A percentile compares a stretch with the other conserved stretches of the same genome.
Conservation (phyloP, 768 basidiomycete species). For the Panellus pusillus region DNA sequence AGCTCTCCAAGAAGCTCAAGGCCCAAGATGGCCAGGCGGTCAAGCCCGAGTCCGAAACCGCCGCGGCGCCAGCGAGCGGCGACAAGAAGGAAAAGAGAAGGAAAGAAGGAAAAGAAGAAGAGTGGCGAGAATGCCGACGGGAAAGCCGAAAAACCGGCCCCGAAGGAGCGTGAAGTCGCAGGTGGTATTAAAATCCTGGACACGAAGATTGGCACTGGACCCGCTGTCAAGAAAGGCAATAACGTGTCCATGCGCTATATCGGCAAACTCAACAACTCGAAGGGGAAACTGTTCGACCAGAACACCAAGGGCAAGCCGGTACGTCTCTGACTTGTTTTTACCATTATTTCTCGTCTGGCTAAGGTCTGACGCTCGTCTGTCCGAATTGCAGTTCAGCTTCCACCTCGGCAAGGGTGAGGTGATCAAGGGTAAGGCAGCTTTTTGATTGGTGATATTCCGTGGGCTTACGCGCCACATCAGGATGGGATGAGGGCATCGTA, state of each 20-base stretch:
- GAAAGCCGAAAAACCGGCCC: constrained; percentile 36
- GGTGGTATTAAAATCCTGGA: constrained; percentile 81
- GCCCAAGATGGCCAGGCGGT: constrained; percentile 21
- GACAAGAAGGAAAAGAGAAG: constrained; percentile 51
- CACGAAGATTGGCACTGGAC: constrained; percentile 77
- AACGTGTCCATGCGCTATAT: constrained; percentile 88
- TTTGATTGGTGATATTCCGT: background rate
- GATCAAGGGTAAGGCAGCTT: constrained; percentile 66
- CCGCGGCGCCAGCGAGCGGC: constrained; percentile 8
- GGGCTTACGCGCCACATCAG: constrained; percentile 32
- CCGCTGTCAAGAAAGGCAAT: constrained; percentile 83
- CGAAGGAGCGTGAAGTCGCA: constrained; percentile 48
- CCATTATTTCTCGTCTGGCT: background rate
- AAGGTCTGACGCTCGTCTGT: background rate
- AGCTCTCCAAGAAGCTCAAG: constrained; percentile 22
- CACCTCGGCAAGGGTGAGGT: constrained; percentile 85
- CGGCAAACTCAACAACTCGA: constrained; percentile 66
- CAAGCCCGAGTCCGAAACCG: constrained; percentile 16
- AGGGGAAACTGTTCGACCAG: constrained; percentile 76
- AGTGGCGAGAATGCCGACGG: constrained; percentile 53
- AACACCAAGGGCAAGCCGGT: constrained; percentile 88
- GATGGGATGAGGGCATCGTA: constrained; percentile 89
- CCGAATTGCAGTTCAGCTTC: constrained; percentile 61
- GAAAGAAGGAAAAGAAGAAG: constrained; percentile 78
- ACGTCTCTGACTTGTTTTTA: constrained; percentile 29